These are phyloP conservation scores for Globisporangium lucens DNA, from an alignment of 352 stramenopile genomes.

Conservation along the genomic window DNA sequence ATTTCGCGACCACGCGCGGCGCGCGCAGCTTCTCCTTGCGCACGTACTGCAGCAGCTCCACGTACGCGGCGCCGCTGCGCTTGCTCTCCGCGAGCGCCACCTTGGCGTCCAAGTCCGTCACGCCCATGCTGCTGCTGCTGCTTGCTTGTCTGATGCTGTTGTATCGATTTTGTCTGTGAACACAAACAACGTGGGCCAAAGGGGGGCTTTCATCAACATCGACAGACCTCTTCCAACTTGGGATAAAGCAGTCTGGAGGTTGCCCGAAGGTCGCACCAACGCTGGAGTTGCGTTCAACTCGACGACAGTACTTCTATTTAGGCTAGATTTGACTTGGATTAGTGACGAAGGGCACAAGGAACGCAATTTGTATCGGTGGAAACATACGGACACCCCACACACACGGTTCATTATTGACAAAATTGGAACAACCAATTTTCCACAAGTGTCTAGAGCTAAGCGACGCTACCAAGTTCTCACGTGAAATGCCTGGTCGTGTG, in stretches of 20 bases:
- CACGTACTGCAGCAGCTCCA: conserved; percentile 52
- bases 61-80: conserved; percentile 24
- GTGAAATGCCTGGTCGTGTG: not conserved
- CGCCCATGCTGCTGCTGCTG: conserved; percentile 25
- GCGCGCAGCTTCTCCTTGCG: conserved; percentile 61
- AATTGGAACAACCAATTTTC: no score
- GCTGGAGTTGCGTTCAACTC: no score
- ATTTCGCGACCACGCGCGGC: conserved; percentile 31
- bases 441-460: not conserved
- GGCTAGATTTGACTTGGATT: no score
- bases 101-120: conserved; percentile 41
- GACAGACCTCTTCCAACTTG: no score
- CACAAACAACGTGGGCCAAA: not conserved
- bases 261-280: no score
- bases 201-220: not conserved
- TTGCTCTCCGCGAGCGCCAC: conserved; percentile 36
- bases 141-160: not conserved
- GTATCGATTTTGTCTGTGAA: not conserved
- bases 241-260: no score
- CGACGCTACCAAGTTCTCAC: not conserved
- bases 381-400: no score
- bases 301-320: no score
- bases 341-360: no score
- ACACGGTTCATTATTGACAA: no score
- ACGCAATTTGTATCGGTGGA: no score